Conservation (phyloP, 2,329 filamentous ascomycete genomes). For the Penicillium sp. region DNA sequence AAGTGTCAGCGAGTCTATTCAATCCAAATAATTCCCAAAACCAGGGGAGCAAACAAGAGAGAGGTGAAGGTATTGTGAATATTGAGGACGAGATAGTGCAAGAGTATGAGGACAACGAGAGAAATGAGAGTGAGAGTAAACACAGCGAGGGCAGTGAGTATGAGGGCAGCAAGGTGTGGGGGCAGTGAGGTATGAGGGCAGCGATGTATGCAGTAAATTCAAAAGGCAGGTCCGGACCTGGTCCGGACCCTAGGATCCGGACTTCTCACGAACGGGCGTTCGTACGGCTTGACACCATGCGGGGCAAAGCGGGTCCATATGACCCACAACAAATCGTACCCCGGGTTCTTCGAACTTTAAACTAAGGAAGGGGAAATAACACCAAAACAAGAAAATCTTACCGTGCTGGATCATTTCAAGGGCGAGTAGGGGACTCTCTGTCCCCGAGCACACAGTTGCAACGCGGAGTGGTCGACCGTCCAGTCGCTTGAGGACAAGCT, state of each 20-base stretch:
- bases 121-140: neutral
- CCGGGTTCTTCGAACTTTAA: neutral
- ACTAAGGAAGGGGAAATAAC: neutral
- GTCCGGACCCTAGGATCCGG: no score
- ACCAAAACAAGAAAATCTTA: slow-evolving; percentile 28
- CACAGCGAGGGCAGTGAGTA: neutral
- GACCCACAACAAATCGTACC: neutral
- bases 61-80: neutral
- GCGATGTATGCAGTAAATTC: neutral
- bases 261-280: neutral
- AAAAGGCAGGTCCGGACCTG: no score
- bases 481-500: slow-evolving; percentile 42
- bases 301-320: neutral
- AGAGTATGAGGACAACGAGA: neutral
- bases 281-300: neutral
- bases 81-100: neutral
- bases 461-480: slow-evolving; percentile 52
- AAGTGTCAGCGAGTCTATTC: neutral
- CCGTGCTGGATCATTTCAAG: slow-evolving; percentile 58
- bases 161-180: neutral
- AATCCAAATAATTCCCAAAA: neutral
- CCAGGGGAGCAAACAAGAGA: neutral
- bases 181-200: neutral
- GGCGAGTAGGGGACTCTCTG: slow-evolving; percentile 70
- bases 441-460: slow-evolving; percentile 76